A percentile compares a stretch with the other conserved stretches of the same genome.
Evolutionary conservation across 768 basidiomycete genomes (phyloP).

Genomic region (Cystofilobasidium ferigula): DNA sequence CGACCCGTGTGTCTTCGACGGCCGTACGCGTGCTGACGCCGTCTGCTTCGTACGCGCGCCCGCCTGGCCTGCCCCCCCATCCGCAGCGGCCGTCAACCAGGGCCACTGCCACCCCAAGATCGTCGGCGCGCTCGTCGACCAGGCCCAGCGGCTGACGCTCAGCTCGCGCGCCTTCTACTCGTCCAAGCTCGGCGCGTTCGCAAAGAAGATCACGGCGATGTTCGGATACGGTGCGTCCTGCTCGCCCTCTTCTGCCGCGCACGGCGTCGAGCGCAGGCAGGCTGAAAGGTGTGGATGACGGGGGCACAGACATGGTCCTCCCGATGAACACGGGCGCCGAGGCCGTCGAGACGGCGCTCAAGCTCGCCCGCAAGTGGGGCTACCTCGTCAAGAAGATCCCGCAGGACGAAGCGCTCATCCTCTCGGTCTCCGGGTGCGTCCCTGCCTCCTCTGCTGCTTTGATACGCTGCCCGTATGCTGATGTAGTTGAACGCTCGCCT

Average conservation of each 20-base stretch:
- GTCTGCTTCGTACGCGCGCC: no score
- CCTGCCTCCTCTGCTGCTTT: neutral
- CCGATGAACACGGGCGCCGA: slow-evolving; percentile 99
- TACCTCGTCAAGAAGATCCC: slow-evolving; percentile 74
- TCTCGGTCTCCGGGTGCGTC: slow-evolving; percentile 53
- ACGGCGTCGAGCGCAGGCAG: neutral
- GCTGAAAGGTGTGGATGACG: neutral
- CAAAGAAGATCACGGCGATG: slow-evolving; percentile 65
- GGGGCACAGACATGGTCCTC: slow-evolving; percentile 59
- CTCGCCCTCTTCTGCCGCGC: neutral
- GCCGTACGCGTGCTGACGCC: neutral
- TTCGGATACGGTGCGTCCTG: slow-evolving; percentile 57
- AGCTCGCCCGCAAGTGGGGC: slow-evolving; percentile 93
- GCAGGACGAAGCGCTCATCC: slow-evolving; percentile 70
- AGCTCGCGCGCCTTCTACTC: slow-evolving; percentile 97
- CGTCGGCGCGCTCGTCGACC: slow-evolving; percentile 64
- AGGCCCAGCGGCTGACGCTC: slow-evolving; percentile 80
- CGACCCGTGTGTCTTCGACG: no score
- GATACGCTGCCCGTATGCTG: no score
- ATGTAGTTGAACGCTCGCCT: no score
- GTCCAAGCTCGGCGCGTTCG: slow-evolving; percentile 78
- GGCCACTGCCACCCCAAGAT: slow-evolving; percentile 90
- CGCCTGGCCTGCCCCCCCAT: neutral
- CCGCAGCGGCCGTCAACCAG: slow-evolving; percentile 40
- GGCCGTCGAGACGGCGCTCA: slow-evolving; percentile 93